Evolutionary conservation across 306 rosid genomes (phyloP).

Genomic region (Pyrus communis): DNA sequence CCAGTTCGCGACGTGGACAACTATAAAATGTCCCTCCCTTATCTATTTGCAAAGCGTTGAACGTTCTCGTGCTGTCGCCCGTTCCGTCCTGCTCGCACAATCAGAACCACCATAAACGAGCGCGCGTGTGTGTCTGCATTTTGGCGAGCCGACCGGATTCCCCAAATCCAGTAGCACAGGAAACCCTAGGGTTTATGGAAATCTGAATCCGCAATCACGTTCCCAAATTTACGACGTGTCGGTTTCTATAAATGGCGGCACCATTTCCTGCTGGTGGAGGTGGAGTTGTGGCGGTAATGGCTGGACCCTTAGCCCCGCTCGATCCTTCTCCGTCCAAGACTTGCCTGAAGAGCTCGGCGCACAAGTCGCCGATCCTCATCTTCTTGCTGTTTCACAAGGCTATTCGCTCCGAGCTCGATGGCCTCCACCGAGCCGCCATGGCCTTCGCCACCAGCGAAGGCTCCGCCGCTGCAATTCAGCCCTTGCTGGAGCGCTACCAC

Average conservation of each 20-base stretch:
- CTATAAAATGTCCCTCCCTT: background rate
- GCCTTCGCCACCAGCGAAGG: conserved; percentile 21
- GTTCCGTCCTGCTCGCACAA: background rate
- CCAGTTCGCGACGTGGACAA: conserved; percentile 12
- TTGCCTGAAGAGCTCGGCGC: conserved; percentile 14
- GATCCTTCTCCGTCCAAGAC: conserved; percentile 23
- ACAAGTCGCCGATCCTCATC: conserved; percentile 35
- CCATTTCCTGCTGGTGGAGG: conserved; percentile 37
- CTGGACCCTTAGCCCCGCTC: conserved; percentile 23
- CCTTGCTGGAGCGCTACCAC: conserved; percentile 13
- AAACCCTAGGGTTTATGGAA: conserved; percentile 2
- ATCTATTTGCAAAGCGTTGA: background rate
- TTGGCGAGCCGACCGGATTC: background rate
- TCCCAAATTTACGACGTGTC: background rate
- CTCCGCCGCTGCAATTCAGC: background rate
- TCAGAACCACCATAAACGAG: background rate
- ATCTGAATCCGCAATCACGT: conserved; percentile 22
- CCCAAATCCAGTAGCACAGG: background rate
- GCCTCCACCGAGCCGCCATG: conserved; percentile 30
- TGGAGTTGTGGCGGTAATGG: conserved; percentile 29
- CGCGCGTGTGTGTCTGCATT: background rate
- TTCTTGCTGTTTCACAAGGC: conserved; percentile 46
- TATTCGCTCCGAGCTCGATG: conserved; percentile 39
- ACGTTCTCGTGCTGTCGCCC: background rate
- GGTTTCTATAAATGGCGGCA: conserved; percentile 31